Conservation (phyloP, 768 basidiomycete genomes). For the Sporobolomyces roseus region DNA sequence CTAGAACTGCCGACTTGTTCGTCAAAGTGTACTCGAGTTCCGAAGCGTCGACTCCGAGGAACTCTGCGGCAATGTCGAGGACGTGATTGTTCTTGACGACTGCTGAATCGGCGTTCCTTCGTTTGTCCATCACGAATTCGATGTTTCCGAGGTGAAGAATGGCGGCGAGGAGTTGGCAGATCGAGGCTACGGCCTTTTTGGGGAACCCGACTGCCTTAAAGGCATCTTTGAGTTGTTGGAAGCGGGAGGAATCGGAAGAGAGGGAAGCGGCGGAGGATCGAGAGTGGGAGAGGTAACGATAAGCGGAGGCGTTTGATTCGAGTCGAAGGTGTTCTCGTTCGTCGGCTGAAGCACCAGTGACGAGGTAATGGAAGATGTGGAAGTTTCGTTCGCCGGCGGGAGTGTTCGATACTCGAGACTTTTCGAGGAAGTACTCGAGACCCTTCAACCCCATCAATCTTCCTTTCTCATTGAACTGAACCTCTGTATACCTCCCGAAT, state of each 20-base stretch:
- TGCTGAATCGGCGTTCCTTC: constrained; percentile 84
- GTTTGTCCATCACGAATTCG: constrained; percentile 78
- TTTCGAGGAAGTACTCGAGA: constrained; percentile 91
- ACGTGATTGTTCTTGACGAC: constrained; percentile 81
- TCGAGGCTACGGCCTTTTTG: constrained; percentile 78
- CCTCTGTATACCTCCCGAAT: constrained; percentile 95
- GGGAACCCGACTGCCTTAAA: constrained; percentile 90
- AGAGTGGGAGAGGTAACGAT: constrained; percentile 64
- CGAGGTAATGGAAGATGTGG: constrained; percentile 95
- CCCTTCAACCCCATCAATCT: constrained; percentile 85
- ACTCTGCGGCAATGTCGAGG: constrained; percentile 79
- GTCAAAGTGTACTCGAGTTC: constrained; percentile 72
- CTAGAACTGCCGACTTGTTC: constrained; percentile 85
- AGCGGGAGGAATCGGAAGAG: constrained; percentile 75
- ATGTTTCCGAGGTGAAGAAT: constrained; percentile 96
- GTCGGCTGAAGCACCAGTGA: constrained; percentile 81
- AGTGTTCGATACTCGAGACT: constrained; percentile 79
- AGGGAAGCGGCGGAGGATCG: constrained; percentile 40
- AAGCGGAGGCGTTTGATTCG: constrained; percentile 62
- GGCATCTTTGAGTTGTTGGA: constrained; percentile 89
- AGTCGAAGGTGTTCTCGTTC: constrained; percentile 85
- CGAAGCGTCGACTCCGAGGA: constrained; percentile 66
- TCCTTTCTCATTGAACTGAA: constrained; percentile 91
- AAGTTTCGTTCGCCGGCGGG: constrained; percentile 93
- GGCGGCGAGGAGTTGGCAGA: constrained; percentile 88